These are phyloP conservation scores for Fraxinus sp. DNA, from an alignment of 305 asterid species.

Conservation along the genomic window DNA sequence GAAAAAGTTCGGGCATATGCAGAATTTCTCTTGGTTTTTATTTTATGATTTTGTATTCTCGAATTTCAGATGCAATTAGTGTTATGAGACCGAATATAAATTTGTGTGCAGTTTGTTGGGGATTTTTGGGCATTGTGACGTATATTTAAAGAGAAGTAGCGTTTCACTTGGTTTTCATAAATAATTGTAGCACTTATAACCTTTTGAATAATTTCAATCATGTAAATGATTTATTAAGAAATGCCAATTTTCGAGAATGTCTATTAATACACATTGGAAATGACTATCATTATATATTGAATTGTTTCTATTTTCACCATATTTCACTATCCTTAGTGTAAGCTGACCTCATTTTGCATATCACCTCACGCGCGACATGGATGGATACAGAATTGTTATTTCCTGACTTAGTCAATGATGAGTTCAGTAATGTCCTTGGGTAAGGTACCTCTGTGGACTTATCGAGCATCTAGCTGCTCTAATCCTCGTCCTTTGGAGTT, in stretches of 20 bases:
- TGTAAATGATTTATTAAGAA: background rate
- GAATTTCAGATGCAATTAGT: background rate
- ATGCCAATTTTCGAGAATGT: background rate
- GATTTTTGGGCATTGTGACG: background rate
- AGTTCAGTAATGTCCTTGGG: conserved; percentile 42
- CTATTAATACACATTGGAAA: background rate
- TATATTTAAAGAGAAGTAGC: background rate
- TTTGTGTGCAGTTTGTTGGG: background rate
- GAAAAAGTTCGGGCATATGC: background rate
- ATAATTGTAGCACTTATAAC: background rate
- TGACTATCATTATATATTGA: background rate
- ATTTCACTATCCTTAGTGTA: conserved; percentile 14
- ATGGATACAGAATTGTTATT: conserved; percentile 23
- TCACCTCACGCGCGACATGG: background rate
- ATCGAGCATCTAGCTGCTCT: conserved; percentile 30
- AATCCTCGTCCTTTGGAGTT: conserved; percentile 29
- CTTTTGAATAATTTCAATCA: background rate
- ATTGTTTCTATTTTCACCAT: conserved; percentile 8
- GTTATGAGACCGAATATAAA: background rate
- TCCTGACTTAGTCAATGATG: conserved; percentile 45
- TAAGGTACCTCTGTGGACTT: conserved; percentile 40
- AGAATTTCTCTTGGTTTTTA: background rate
- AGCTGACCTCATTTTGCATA: conserved; percentile 1
- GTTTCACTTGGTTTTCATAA: background rate
- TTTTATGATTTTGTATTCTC: background rate